Base-by-base conservation (phyloP, 1,284 basidiomycete genomes). In the Cutaneotrichosporon spelunceum region DNA sequence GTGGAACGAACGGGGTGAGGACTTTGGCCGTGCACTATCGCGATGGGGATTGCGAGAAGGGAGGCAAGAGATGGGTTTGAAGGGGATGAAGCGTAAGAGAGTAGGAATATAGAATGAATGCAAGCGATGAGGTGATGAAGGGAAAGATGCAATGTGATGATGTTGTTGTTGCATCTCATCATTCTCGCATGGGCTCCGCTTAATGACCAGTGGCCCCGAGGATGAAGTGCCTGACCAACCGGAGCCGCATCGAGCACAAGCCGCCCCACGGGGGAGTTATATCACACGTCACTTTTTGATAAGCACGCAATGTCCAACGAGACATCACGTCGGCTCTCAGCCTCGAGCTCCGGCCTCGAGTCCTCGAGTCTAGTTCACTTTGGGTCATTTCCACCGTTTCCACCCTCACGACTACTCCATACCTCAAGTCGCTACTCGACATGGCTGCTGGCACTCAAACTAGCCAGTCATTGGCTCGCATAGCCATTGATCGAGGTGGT, bases 401-500 rank as follows among this genome's bases (percentile, higher is more conserved):
- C 24, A 49, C 39, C n/a, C 26, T 27, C 49, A 4, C 49, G 19
- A 29, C 19, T 52, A 9, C 16, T 30, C 19, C 49, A 7, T 5
- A 13, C 21, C 29, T n/a, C n/a, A n/a, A n/a, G n/a, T n/a, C n/a
- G 36, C 16, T 33, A 7, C 13, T 11, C 30, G 30, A 33, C 30
- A 53, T 53, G 52, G 30, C 49, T 8, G 21, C 45, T 19, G 23
- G 21, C 26, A 47, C 24, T 13, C 23, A 24, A 6, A 29, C 26
- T n/a, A 27, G 23, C 11, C 45, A 48, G 7, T 53, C 27, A 2
- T 49, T 65, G 6, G 67, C 65, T n/a, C 61, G 69, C 27, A 67
- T 71, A 16, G 68, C 69, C 42, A 69, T 71, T 42, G 70, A 69
- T 59, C 60, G 68, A 64, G 77, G 77, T 53, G 77, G 77, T 13